Percentiles rank a stretch among this genome's conserved stretches.
These are phyloP conservation scores for Hymenoscyphus scutula DNA, from an alignment of 2,329 filamentous ascomycete genomes.

Conservation along the genomic window DNA sequence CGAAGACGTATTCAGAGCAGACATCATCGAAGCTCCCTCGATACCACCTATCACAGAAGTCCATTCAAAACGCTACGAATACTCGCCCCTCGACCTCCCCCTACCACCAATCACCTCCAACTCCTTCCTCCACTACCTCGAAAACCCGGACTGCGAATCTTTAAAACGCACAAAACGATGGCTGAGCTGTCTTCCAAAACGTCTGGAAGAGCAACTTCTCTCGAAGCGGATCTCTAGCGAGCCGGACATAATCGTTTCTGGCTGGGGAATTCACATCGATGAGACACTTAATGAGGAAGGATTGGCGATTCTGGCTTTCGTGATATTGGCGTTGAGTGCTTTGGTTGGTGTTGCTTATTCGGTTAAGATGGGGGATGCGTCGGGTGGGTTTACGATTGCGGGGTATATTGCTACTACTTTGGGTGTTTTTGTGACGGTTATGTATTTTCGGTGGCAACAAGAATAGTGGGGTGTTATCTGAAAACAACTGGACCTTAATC, in stretches of 20 bases:
- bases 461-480: not conserved
- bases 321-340: not conserved
- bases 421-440: conserved; percentile 2
- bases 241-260: conserved; percentile 3
- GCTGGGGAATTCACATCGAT: conserved; percentile 7
- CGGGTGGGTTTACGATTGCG: conserved; percentile 5
- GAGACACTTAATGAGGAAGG: not conserved
- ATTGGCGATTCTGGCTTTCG: not conserved
- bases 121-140: conserved; percentile 5
- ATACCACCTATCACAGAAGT: conserved; percentile 7
- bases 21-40: conserved; percentile 7
- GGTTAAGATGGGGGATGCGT: not conserved
- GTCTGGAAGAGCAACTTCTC: conserved; percentile 7
- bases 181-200: conserved; percentile 5
- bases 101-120: conserved; percentile 8
- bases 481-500: no score
- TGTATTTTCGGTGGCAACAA: conserved; percentile 6
- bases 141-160: not conserved
- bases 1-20: conserved; percentile 4
- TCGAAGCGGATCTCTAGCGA: not conserved
- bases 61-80: conserved; percentile 5
- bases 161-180: conserved; percentile 1
- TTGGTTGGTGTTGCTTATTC: not conserved
- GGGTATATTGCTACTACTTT: conserved; percentile 4
- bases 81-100: conserved; percentile 7